Evolutionary conservation across 495 filamentous ascomycete genomes (phyloP).

Genomic region (Cercophora samala): DNA sequence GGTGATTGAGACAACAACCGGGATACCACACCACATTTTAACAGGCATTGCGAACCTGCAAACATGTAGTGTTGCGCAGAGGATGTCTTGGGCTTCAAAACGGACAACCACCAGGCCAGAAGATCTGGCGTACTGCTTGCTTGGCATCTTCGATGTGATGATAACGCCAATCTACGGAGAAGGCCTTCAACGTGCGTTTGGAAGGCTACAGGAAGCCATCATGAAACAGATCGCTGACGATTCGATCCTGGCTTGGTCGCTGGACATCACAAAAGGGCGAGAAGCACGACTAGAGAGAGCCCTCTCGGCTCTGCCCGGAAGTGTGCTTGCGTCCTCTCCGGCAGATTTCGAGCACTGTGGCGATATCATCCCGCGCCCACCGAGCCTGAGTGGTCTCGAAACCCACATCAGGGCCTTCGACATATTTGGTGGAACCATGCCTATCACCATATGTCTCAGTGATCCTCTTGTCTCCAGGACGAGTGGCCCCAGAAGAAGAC

Average conservation of each 20-base stretch:
- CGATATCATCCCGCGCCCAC: conserved; percentile 2
- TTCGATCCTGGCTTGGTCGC: conserved; percentile 26
- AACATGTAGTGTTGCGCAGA: conserved; percentile 12
- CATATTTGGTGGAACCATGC: conserved; percentile 11
- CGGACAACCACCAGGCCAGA: conserved; percentile 17
- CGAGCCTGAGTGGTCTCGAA: neutral
- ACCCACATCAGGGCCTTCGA: conserved; percentile 8
- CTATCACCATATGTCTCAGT: conserved; percentile 8
- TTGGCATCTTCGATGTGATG: conserved; percentile 23
- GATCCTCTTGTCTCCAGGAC: neutral
- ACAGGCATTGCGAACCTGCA: conserved; percentile 8
- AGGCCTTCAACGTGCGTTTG: conserved; percentile 19
- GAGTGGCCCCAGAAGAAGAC: too few relatives aligned
- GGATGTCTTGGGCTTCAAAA: conserved; percentile 23
- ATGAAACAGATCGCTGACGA: conserved; percentile 17
- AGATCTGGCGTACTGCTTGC: conserved; percentile 25
- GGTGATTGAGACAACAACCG: conserved; percentile 4
- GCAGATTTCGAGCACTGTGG: conserved; percentile 8
- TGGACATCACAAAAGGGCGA: neutral
- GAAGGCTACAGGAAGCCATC: conserved; percentile 20
- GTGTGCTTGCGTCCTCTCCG: conserved; percentile 11
- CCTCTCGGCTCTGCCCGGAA: neutral
- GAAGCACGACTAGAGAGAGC: neutral
- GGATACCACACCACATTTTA: conserved; percentile 14
- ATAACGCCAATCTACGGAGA: conserved; percentile 20